Evolutionary conservation across 805 yeast genomes (phyloP), one percentile per base, ranked within the genome.

Genomic region (Metschnikowia matae): DNA sequence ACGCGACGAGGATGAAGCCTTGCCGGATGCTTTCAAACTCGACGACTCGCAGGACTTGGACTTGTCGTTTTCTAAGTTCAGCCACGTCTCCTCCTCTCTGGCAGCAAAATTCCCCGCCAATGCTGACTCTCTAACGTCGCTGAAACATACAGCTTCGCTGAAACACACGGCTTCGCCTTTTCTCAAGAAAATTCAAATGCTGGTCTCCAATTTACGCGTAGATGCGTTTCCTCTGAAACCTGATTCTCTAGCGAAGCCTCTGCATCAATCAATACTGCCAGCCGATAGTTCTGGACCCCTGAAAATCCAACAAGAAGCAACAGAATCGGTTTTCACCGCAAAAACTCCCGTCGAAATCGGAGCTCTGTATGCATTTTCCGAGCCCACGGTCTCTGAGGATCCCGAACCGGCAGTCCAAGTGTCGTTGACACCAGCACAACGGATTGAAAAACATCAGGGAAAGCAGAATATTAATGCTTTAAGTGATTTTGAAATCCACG

Each of bases 401-500:
- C 40, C 29, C 29, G 23, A 15, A 15, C 40, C 23, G 17, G 40
- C 40, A 1, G 32, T 39, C 6, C 41, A 39, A 39, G 65, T 73
- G 6, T 71, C 78, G 2, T 54, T 73, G 15, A 79, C 83, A 0
- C 83, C 83, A 6, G 82, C 82, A 0, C 83, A 79, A 54, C 60
- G 79, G 32, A 57, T 76, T 29, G 82, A 78, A 53, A 76, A 76
- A 53, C 62, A 57, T 26, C 41, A 20, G n/a, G 40, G 18, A 5
- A 69, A 72, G 0, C 75, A 77, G 0, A 62, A 69, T 63, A 51
- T 60, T 32, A 70, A 69, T 56, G 79, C 77, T 2, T 65, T 77
- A 18, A 80, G 75, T 40, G 75, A 75, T 48, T 82, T 79, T 59
- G 71, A 72, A 29, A 71, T 84, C 58, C 73, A 76, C 44, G 85